These are phyloP conservation scores for Teunomyces cretensis DNA, from an alignment of 805 yeast species.

Conservation along the genomic window DNA sequence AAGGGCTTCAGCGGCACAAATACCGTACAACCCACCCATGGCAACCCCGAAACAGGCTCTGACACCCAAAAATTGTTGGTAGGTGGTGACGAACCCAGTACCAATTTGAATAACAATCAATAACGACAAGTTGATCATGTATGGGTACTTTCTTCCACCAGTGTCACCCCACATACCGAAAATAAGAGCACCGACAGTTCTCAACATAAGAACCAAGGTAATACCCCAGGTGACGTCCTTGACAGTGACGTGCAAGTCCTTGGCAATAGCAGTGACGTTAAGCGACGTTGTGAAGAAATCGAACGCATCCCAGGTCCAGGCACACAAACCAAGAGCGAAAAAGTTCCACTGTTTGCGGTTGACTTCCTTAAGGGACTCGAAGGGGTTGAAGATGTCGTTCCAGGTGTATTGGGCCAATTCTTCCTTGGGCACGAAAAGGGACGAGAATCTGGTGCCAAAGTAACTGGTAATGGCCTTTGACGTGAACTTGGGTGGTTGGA, in stretches of 20 bases:
- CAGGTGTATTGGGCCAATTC: slow-evolving; percentile 36
- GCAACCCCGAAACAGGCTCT: slow-evolving; percentile 64
- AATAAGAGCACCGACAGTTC: slow-evolving; percentile 64
- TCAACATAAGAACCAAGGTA: slow-evolving; percentile 64
- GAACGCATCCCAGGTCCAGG: slow-evolving; percentile 68
- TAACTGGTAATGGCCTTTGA: slow-evolving; percentile 33
- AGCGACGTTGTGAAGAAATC: slow-evolving; percentile 61
- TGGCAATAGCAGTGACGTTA: slow-evolving; percentile 49
- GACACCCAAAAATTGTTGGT: slow-evolving; percentile 57
- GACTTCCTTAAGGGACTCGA: slow-evolving; percentile 53
- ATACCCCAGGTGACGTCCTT: slow-evolving; percentile 68
- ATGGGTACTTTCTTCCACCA: slow-evolving; percentile 62
- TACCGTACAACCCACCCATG: slow-evolving; percentile 73
- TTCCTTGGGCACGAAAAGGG: slow-evolving; percentile 47
- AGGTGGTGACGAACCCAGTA: slow-evolving; percentile 59
- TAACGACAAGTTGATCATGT: slow-evolving; percentile 43
- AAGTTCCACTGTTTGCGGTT: slow-evolving; percentile 56
- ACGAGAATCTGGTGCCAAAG: slow-evolving; percentile 46
- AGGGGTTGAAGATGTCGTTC: slow-evolving; percentile 55
- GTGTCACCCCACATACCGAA: slow-evolving; percentile 62
- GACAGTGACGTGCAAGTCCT: slow-evolving; percentile 42
- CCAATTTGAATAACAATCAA: slow-evolving; percentile 59
- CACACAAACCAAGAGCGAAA: slow-evolving; percentile 51
- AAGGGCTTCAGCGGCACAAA: slow-evolving; percentile 63
- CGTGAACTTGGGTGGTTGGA: slow-evolving; percentile 31